Conservation (phyloP, 1,284 basidiomycete genomes). For the Sporisorium exsertum region DNA sequence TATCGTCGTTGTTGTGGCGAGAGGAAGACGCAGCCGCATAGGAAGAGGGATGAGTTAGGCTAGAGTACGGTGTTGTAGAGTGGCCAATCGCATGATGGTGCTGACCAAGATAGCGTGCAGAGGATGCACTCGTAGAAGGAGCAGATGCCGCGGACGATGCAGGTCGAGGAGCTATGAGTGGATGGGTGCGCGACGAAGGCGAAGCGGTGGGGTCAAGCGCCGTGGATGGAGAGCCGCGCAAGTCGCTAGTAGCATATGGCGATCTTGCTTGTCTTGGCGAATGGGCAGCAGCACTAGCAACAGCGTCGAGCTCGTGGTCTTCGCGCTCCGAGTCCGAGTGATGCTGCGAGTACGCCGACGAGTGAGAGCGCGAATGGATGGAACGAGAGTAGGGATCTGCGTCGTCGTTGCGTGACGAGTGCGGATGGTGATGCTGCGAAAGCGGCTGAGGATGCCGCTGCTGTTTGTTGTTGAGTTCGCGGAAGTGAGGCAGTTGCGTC, state of each 20-base stretch:
- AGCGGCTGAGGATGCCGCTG: constrained; percentile 13
- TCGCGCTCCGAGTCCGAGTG: constrained; percentile 29
- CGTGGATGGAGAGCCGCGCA: constrained; percentile 36
- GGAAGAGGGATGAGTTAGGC: constrained; percentile 20
- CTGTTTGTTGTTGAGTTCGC: constrained; percentile 17
- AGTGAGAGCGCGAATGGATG: constrained; percentile 31
- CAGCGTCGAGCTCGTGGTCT: constrained; percentile 18
- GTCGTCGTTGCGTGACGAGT: constrained; percentile 12
- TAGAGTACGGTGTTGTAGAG: constrained; percentile 13
- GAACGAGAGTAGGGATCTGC: constrained; percentile 16
- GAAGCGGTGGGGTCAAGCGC: constrained; percentile 7
- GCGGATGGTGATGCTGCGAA: constrained; percentile 7
- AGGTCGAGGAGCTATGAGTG: constrained; percentile 15
- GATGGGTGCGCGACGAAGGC: constrained; percentile 18
- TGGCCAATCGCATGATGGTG: constrained; percentile 21
- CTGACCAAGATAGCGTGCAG: constrained; percentile 22
- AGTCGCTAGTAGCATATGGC: constrained; percentile 34
- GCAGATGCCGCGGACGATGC: constrained; percentile 11
- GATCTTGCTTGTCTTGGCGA: constrained; percentile 40
- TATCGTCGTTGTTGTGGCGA: constrained; percentile 4
- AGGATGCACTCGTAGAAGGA: background rate
- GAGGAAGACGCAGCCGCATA: constrained; percentile 7
- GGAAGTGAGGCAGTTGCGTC: constrained; percentile 23
- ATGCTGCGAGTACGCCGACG: constrained; percentile 25
- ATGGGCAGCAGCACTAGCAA: constrained; percentile 14